These are phyloP conservation scores for Helotiales sp. DNA, from an alignment of 2,329 filamentous ascomycete genomes.

Conservation along the genomic window DNA sequence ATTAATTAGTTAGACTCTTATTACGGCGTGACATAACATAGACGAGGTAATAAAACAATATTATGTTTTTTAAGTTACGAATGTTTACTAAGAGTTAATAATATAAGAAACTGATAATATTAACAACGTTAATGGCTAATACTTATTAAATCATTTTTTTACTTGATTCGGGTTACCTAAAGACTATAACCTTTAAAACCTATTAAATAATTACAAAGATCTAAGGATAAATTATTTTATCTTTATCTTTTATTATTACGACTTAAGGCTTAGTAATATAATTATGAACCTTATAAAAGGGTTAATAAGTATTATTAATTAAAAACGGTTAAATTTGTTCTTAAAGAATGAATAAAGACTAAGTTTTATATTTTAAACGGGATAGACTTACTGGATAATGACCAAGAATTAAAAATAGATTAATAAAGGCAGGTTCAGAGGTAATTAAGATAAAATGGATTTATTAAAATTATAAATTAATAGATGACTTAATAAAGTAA, in stretches of 20 bases:
- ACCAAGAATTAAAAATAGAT: too few species aligned
- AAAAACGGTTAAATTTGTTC: too few species aligned
- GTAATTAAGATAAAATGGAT: too few species aligned
- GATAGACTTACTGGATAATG: too few species aligned
- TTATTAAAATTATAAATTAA: too few species aligned
- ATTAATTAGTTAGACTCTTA: conserved; percentile 15
- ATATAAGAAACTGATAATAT: conserved; percentile 15
- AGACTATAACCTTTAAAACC: conserved; percentile 17
- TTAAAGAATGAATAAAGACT: too few species aligned
- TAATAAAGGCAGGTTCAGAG: too few species aligned
- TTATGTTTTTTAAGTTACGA: conserved; percentile 23
- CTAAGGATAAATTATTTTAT: conserved; percentile 18
- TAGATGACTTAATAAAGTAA: too few species aligned
- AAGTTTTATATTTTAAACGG: too few species aligned
- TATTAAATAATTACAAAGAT: conserved; percentile 18
- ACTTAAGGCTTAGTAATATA: conserved; percentile 22
- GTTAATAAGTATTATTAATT: too few species aligned
- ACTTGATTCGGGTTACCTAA: conserved; percentile 8
- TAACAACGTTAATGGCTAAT: conserved; percentile 16
- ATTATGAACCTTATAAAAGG: too few species aligned
- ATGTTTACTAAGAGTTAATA: conserved; percentile 15
- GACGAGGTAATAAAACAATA: conserved; percentile 20
- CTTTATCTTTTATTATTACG: conserved; percentile 18
- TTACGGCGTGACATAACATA: conserved; percentile 11
- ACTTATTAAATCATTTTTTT: conserved; percentile 15